phyloP scores from a whole-genome alignment of 2,329 filamentous ascomycete genomes.

The Thielaviopsis musarum region DNA sequence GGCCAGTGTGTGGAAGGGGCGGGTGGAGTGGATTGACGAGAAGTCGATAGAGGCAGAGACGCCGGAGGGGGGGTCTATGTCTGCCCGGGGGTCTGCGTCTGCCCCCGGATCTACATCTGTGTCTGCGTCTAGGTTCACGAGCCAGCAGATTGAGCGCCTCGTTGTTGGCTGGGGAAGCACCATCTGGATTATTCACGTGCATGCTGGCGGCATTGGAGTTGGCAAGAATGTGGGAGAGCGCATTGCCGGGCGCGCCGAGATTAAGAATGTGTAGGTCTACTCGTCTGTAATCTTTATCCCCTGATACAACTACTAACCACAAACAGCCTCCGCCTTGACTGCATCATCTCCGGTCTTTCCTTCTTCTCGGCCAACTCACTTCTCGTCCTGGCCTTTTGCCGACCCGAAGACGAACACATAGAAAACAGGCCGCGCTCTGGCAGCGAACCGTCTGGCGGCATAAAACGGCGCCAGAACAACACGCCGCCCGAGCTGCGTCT shows the following conservation, averaged over 20 bases:
- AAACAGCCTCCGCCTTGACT: constrained; percentile 74
- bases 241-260: constrained; percentile 66
- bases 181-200: constrained; percentile 88
- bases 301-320: constrained; percentile 13
- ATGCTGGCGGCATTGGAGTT: constrained; percentile 51
- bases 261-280: constrained; percentile 75
- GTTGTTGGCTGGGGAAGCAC: constrained; percentile 92
- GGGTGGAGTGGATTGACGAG: constrained; percentile 87
- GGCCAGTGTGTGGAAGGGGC: constrained; percentile 86
- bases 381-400: constrained; percentile 80
- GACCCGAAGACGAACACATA: constrained; percentile 37
- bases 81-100: not conserved
- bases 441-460: constrained; percentile 46
- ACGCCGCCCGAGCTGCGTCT: constrained; percentile 77
- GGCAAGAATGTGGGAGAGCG: constrained; percentile 53
- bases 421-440: constrained; percentile 22
- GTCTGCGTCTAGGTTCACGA: constrained; percentile 19
- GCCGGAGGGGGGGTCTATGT: constrained; percentile 22
- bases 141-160: constrained; percentile 52
- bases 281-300: too few relatives aligned
- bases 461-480: constrained; percentile 58
- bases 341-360: constrained; percentile 92
- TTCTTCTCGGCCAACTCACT: constrained; percentile 87
- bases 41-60: constrained; percentile 60
- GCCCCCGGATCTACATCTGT: not conserved